These are phyloP conservation scores for Phaeolepiota aurea DNA, from an alignment of 768 basidiomycete species.

Conservation along the genomic window DNA sequence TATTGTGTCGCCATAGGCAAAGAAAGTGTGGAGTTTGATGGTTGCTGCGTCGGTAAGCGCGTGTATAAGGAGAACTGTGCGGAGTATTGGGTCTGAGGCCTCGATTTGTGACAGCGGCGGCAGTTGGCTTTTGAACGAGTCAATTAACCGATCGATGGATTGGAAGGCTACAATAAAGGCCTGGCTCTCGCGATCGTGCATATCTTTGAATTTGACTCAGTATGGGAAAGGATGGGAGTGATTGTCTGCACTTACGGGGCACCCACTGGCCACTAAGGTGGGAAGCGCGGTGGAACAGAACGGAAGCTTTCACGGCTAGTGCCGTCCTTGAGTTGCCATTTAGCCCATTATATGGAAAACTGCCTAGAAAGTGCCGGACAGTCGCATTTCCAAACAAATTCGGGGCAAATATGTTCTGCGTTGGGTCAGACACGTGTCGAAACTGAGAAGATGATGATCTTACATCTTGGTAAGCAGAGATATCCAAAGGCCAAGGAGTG, in stretches of 20 bases:
- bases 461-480: conserved; percentile 28
- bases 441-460: conserved; percentile 6
- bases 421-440: conserved; percentile 5
- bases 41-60: conserved; percentile 39
- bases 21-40: conserved; percentile 44
- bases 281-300: conserved; percentile 50
- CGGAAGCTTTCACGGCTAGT: conserved; percentile 43
- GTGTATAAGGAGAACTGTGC: conserved; percentile 36
- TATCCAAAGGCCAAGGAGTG: conserved; percentile 44
- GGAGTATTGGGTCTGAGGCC: conserved; percentile 22
- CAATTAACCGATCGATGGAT: conserved; percentile 37
- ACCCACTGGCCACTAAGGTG: conserved; percentile 42
- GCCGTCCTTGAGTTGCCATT: conserved; percentile 29
- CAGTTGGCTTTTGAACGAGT: conserved; percentile 26
- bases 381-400: conserved; percentile 39
- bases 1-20: conserved; percentile 30
- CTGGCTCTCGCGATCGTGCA: conserved; percentile 29
- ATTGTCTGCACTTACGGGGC: conserved; percentile 22
- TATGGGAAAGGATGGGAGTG: conserved; percentile 1
- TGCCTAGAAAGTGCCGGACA: conserved; percentile 38
- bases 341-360: conserved; percentile 18
- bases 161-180: conserved; percentile 35
- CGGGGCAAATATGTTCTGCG: conserved; percentile 34
- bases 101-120: conserved; percentile 22
- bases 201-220: conserved; percentile 19